These are phyloP conservation scores for Rhodamnia argentea DNA, from an alignment of 345 rosid species.

Conservation along the genomic window DNA sequence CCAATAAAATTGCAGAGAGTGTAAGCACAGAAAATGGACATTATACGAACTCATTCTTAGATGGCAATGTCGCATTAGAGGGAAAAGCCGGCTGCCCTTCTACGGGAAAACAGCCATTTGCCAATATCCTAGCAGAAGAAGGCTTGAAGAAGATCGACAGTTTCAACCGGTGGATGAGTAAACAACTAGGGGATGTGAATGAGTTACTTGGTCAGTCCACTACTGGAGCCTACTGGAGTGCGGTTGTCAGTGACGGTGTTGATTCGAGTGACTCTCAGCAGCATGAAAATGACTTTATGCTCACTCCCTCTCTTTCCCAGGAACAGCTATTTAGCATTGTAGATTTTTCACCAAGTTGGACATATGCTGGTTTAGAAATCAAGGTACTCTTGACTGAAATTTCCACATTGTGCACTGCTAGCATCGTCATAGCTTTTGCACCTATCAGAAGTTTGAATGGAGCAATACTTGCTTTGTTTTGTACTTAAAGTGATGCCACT, in stretches of 20 bases:
- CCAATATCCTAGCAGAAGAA: slow-evolving; percentile 38
- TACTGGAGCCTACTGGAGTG: slow-evolving; percentile 55
- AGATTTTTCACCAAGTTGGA: slow-evolving; percentile 89
- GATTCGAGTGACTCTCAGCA: slow-evolving; percentile 34
- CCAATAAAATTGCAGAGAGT: slow-evolving; percentile 9
- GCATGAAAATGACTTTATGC: slow-evolving; percentile 38
- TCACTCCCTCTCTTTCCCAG: slow-evolving; percentile 71
- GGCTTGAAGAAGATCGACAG: slow-evolving; percentile 87
- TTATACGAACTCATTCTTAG: slow-evolving; percentile 15
- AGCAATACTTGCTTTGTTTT: background rate
- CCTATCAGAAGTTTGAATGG: background rate
- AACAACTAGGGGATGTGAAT: slow-evolving; percentile 80
- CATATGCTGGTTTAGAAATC: slow-evolving; percentile 43
- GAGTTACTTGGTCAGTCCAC: slow-evolving; percentile 45
- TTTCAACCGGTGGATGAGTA: slow-evolving; percentile 90
- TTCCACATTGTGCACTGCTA: background rate
- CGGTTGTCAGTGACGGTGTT: slow-evolving; percentile 48
- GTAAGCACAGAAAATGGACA: slow-evolving; percentile 19
- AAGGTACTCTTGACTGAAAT: slow-evolving; percentile 35
- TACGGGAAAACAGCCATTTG: slow-evolving; percentile 32
- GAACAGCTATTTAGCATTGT: slow-evolving; percentile 77
- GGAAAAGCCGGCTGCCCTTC: slow-evolving; percentile 38
- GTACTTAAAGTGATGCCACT: background rate
- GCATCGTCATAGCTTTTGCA: background rate
- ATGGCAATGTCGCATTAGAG: slow-evolving; percentile 17